These are phyloP conservation scores for Neurospora sublineolata DNA, from an alignment of 495 filamentous ascomycete species.

Conservation along the genomic window DNA sequence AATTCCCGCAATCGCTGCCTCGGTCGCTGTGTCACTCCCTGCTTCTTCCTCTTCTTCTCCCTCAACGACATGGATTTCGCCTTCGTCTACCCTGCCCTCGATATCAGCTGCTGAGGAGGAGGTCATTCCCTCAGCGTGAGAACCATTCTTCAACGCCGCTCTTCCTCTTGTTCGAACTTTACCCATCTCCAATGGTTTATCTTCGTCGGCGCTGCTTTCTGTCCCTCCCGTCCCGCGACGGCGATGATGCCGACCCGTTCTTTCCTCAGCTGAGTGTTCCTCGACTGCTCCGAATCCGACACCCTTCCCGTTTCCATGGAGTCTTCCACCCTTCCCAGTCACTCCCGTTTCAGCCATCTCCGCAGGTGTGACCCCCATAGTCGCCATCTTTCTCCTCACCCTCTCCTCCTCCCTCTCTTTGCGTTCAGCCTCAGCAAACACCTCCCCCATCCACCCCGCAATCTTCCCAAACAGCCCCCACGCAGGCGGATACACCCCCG, in stretches of 20 bases:
- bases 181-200: constrained; percentile 71
- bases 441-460: constrained; percentile 62
- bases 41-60: constrained; percentile 1
- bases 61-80: neutral
- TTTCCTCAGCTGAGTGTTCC: neutral
- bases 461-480: constrained; percentile 70
- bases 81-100: neutral
- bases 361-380: too few species aligned
- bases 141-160: neutral
- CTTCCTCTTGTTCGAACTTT: neutral
- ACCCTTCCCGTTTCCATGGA: neutral
- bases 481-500: constrained; percentile 69
- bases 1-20: neutral
- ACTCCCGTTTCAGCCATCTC: neutral
- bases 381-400: constrained; percentile 12
- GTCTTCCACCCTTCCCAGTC: neutral
- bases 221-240: constrained; percentile 47
- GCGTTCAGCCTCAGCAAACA: constrained; percentile 44
- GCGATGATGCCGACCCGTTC: constrained; percentile 25
- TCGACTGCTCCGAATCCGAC: neutral
- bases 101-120: neutral
- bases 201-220: constrained; percentile 11
- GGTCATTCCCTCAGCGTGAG: neutral
- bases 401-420: constrained; percentile 16
- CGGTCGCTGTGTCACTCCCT: neutral